These are phyloP conservation scores for Delphinella strobiligena DNA, from an alignment of 2,329 filamentous ascomycete species.

Conservation along the genomic window DNA sequence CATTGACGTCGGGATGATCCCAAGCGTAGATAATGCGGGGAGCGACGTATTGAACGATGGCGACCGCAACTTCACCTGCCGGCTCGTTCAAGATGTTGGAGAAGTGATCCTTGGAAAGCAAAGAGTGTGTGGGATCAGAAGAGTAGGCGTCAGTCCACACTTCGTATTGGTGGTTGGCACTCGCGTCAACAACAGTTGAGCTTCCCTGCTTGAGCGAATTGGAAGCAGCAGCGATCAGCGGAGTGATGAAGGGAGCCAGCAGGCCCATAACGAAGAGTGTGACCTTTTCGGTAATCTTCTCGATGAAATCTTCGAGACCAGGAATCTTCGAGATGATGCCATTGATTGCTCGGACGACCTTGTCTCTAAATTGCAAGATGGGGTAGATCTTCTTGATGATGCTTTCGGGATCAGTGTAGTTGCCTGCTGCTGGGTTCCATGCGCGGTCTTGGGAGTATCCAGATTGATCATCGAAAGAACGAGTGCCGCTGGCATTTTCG, in stretches of 20 bases:
- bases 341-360: conserved; percentile 78
- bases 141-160: conserved; percentile 36
- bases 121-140: conserved; percentile 39
- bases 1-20: conserved; percentile 73
- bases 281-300: conserved; percentile 85
- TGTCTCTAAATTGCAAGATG: conserved; percentile 87
- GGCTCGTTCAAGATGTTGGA: conserved; percentile 38
- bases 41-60: conserved; percentile 71
- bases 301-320: conserved; percentile 76
- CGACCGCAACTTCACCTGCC: conserved; percentile 34
- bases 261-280: conserved; percentile 87
- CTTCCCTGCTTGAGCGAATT: conserved; percentile 78
- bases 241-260: conserved; percentile 80
- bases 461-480: conserved; percentile 28
- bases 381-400: conserved; percentile 62
- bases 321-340: conserved; percentile 83
- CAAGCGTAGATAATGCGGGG: conserved; percentile 85
- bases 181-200: conserved; percentile 50
- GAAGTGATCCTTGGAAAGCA: conserved; percentile 42
- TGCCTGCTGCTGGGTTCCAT: conserved; percentile 14
- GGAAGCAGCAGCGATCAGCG: conserved; percentile 79
- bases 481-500: conserved; percentile 18
- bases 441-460: conserved; percentile 25
- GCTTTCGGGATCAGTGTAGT: conserved; percentile 47
- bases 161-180: conserved; percentile 37